A percentile compares a stretch with the other conserved stretches of the same genome.
Conservation (phyloP, 108 stramenopile species). For the Parietichytrium sp. region DNA sequence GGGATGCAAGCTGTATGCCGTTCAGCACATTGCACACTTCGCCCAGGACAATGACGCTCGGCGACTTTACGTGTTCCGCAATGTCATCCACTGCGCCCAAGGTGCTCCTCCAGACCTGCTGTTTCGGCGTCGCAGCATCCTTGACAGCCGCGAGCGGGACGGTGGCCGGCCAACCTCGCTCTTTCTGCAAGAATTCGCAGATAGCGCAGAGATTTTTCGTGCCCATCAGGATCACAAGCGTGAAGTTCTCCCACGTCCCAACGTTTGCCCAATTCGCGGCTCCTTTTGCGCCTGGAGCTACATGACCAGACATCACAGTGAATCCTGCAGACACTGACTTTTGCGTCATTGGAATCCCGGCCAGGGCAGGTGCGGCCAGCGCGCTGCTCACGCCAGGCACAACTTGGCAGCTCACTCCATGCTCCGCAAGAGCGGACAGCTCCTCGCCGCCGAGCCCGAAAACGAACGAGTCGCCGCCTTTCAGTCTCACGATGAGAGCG, state of each 20-base stretch:
- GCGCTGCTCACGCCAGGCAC: not conserved
- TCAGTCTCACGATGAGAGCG: not conserved
- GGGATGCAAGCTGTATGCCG: too few species aligned
- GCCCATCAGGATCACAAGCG: constrained; percentile 24
- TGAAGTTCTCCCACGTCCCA: not conserved
- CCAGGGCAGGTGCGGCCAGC: not conserved
- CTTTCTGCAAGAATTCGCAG: not conserved
- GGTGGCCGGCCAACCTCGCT: not conserved
- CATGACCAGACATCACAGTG: constrained; percentile 13
- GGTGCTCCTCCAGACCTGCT: not conserved
- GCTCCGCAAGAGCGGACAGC: not conserved
- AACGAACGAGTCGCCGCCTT: constrained; percentile 21
- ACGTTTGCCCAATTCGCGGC: constrained; percentile 34
- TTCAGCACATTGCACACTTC: constrained; percentile 25
- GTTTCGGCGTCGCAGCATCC: not conserved
- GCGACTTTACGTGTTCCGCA: not conserved
- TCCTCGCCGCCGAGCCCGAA: constrained; percentile 31
- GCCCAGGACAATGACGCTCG: not conserved
- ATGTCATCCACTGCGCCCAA: not conserved
- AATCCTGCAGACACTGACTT: not conserved
- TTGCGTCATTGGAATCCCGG: constrained; percentile 25
- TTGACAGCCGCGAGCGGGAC: not conserved
- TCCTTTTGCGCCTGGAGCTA: constrained; percentile 2
- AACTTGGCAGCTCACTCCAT: not conserved
- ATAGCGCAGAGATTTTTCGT: constrained; percentile 4